Conservation (phyloP, 2,329 filamentous ascomycete species). For the Aspergillus neoniger region DNA sequence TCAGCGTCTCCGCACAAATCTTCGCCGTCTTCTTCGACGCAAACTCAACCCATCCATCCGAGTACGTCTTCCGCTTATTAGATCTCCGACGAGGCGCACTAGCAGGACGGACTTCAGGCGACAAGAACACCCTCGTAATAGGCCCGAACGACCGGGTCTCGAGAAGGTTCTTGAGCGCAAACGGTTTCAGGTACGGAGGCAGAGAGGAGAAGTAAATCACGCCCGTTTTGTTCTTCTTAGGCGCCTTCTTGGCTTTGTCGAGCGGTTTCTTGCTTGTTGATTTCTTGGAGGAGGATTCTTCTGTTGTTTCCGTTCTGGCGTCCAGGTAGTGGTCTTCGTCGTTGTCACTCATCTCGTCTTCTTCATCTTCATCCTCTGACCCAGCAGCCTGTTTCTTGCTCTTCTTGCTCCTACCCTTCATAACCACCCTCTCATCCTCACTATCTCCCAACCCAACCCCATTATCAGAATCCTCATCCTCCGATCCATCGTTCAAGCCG, state of each 20-base stretch:
- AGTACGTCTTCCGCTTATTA: conserved; percentile 47
- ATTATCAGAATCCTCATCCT: conserved; percentile 14
- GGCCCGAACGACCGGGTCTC: conserved; percentile 44
- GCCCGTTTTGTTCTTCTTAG: conserved; percentile 40
- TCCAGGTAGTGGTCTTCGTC: conserved; percentile 9
- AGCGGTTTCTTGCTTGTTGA: conserved; percentile 16
- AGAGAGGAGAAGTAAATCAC: conserved; percentile 50
- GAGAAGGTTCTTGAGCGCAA: conserved; percentile 46
- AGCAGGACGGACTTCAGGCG: conserved; percentile 36
- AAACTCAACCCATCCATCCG: conserved; percentile 52
- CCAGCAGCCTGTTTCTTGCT: conserved; percentile 13
- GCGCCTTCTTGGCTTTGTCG: conserved; percentile 29
- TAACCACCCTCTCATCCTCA: conserved; percentile 15
- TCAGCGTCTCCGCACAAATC: conserved; percentile 48
- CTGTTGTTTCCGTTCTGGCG: conserved; percentile 12
- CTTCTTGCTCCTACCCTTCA: conserved; percentile 17
- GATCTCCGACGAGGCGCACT: conserved; percentile 28
- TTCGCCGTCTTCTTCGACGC: conserved; percentile 49
- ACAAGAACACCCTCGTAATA: conserved; percentile 48
- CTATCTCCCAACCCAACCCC: conserved; percentile 19
- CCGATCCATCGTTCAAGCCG: conserved; percentile 15
- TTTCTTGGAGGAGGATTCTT: conserved; percentile 8
- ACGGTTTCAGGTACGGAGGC: conserved; percentile 52
- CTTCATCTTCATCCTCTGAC: conserved; percentile 11
- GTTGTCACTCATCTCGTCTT: conserved; percentile 15